Evolutionary conservation across 2,329 filamentous ascomycete genomes (phyloP).

Genomic region (Aureobasidium sp.): DNA sequence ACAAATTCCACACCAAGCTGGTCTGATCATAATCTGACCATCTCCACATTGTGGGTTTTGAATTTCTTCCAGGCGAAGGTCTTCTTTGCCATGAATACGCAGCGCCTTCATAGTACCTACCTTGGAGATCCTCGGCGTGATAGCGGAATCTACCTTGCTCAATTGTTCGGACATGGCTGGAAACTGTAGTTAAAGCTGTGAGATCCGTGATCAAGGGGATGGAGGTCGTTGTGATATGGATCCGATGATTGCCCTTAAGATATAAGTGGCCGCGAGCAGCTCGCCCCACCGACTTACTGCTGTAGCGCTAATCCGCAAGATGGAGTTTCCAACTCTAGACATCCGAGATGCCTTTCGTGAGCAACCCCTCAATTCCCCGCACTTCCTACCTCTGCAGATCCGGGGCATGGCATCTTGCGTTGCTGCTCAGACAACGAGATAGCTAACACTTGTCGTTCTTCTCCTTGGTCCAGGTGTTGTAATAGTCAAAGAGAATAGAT

Average conservation of each 20-base stretch:
- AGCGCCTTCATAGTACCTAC: conserved; percentile 29
- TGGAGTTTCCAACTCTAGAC: background rate
- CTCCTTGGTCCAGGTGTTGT: too few relatives aligned
- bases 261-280: background rate
- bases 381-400: conserved; percentile 4
- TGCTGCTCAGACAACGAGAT: background rate
- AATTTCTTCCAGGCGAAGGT: conserved; percentile 30
- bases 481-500: background rate
- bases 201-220: background rate
- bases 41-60: conserved; percentile 28
- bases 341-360: background rate
- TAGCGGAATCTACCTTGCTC: conserved; percentile 5
- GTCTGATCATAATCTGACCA: conserved; percentile 32
- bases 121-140: background rate
- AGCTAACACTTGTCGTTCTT: background rate
- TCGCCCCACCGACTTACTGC: background rate
- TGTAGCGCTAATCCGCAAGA: background rate
- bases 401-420: background rate
- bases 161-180: background rate
- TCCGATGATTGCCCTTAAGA: background rate
- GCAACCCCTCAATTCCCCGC: conserved; percentile 10
- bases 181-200: background rate
- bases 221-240: background rate
- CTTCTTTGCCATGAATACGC: conserved; percentile 33
- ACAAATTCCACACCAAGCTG: conserved; percentile 32